These are phyloP conservation scores for Dysphania ambrosioides DNA, from an alignment of 148 eudicot genomes.

Conservation along the genomic window DNA sequence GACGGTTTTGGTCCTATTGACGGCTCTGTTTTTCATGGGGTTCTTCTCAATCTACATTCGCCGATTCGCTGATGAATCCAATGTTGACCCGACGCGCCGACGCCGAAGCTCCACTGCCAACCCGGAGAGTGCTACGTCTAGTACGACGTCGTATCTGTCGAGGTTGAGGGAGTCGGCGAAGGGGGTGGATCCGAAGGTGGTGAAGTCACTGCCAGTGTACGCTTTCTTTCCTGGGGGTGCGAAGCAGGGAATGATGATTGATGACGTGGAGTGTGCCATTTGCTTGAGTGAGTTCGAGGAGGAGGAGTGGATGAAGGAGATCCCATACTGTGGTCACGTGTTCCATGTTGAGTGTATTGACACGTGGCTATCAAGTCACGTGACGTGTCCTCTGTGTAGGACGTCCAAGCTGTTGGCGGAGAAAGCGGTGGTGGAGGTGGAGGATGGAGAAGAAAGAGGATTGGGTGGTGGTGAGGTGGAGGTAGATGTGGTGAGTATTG, in stretches of 20 bases:
- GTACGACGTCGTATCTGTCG: not conserved
- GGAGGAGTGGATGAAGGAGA: slow-evolving; percentile 40
- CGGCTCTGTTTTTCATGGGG: slow-evolving; percentile 65
- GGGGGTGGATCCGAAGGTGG: slow-evolving; percentile 39
- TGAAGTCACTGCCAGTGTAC: slow-evolving; percentile 41
- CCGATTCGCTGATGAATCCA: slow-evolving; percentile 39
- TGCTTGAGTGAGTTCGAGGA: slow-evolving; percentile 54
- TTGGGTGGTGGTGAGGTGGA: slow-evolving; percentile 6
- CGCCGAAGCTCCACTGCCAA: slow-evolving; percentile 15
- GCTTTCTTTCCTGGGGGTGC: slow-evolving; percentile 37
- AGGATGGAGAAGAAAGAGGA: too few relatives aligned
- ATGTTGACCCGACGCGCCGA: slow-evolving; percentile 22
- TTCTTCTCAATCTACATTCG: slow-evolving; percentile 71
- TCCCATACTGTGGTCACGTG: slow-evolving; percentile 55
- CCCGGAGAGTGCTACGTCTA: not conserved
- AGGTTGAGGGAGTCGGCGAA: not conserved
- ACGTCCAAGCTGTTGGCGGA: slow-evolving; percentile 24
- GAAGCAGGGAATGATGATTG: slow-evolving; percentile 35
- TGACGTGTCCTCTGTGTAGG: slow-evolving; percentile 71
- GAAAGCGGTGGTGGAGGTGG: too few relatives aligned
- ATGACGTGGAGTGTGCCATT: slow-evolving; percentile 38
- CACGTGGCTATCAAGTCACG: slow-evolving; percentile 64
- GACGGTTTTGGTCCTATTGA: slow-evolving; percentile 49
- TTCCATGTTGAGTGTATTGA: slow-evolving; percentile 52
- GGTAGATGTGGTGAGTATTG: not conserved